Conservation (phyloP, 495 filamentous ascomycete species). For the Tuber umbilicatum region DNA sequence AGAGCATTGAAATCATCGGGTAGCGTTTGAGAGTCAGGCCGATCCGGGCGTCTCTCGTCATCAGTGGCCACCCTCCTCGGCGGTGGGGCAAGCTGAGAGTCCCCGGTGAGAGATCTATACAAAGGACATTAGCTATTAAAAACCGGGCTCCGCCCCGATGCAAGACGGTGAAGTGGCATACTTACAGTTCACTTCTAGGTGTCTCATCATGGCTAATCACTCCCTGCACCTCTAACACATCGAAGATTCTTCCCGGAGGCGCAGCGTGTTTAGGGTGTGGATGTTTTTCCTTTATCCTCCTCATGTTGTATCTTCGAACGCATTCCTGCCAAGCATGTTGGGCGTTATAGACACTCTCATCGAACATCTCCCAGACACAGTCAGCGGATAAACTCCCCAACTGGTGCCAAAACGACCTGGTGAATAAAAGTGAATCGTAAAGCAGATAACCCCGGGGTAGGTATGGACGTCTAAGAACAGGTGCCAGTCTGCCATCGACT, state of each 20-base stretch:
- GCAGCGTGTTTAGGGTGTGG: neutral
- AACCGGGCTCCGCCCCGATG: neutral
- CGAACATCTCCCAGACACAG: neutral
- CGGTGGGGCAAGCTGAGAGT: neutral
- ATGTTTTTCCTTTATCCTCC: neutral
- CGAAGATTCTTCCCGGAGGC: neutral
- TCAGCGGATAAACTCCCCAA: neutral
- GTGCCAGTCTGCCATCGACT: neutral
- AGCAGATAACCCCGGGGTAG: neutral
- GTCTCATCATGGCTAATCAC: neutral
- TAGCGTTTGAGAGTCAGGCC: neutral
- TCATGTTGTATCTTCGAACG: neutral
- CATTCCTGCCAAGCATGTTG: neutral
- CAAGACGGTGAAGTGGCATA: neutral
- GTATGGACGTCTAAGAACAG: neutral
- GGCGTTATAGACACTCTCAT: neutral
- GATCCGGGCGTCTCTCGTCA: neutral
- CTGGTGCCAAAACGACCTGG: neutral
- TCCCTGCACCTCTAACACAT: neutral
- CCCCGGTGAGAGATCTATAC: neutral
- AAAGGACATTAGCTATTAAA: neutral
- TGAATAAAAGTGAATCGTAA: neutral
- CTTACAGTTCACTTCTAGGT: neutral
- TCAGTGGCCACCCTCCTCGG: neutral
- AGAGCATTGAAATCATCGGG: slow-evolving; percentile 1